These are phyloP conservation scores for Senna siamea DNA, from an alignment of 306 rosid species.

Conservation along the genomic window DNA sequence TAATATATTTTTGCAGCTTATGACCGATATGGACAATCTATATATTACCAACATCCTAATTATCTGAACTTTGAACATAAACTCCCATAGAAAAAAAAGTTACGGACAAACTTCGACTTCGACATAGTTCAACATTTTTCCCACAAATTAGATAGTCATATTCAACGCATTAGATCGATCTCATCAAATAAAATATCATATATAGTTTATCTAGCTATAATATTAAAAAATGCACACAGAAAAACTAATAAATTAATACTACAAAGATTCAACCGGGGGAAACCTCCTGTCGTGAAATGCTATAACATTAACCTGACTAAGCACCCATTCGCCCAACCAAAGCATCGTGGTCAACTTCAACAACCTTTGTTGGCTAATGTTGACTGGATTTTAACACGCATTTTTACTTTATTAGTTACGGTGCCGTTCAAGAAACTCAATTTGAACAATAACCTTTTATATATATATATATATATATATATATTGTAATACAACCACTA, in stretches of 20 bases:
- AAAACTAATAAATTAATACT: conserved; percentile 9
- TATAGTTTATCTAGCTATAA: too few species aligned
- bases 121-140: too few species aligned
- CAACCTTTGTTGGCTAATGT: conserved; percentile 25
- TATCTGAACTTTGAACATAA: not conserved
- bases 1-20: not conserved
- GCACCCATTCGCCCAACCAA: conserved; percentile 32
- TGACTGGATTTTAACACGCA: conserved; percentile 36
- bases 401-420: not conserved
- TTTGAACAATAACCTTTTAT: conserved; percentile 24
- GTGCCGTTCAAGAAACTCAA: conserved; percentile 48
- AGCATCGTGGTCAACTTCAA: conserved; percentile 40
- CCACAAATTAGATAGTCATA: too few species aligned
- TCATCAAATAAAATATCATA: conserved; percentile 6
- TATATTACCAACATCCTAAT: not conserved
- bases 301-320: conserved; percentile 31
- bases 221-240: not conserved
- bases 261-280: conserved; percentile 29
- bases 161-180: not conserved
- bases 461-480: not conserved
- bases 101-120: too few species aligned
- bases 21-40: not conserved
- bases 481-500: too few species aligned
- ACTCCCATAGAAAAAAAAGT: not conserved
- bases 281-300: conserved; percentile 45